Conservation (phyloP, 1,284 basidiomycete species). For the Neotropicomus parvogracilis region DNA sequence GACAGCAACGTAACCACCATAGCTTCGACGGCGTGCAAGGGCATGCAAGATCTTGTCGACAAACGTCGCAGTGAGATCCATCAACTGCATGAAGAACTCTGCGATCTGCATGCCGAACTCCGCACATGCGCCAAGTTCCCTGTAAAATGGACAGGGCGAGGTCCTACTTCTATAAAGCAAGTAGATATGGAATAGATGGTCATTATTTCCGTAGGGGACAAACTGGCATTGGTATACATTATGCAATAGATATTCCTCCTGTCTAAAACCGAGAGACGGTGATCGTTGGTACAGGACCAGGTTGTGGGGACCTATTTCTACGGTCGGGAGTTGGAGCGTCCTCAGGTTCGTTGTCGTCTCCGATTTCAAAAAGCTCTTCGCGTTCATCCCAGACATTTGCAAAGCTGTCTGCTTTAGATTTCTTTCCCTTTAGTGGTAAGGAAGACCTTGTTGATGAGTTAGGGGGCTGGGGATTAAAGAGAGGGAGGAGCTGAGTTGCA, state of each 20-base stretch:
- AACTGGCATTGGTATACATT: constrained; percentile 30
- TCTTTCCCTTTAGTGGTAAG: constrained; percentile 22
- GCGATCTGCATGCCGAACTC: constrained; percentile 43
- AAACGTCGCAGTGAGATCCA: constrained; percentile 43
- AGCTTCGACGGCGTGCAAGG: constrained; percentile 43
- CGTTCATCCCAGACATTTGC: constrained; percentile 74
- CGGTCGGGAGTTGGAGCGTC: constrained; percentile 9
- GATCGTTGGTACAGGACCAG: constrained; percentile 25
- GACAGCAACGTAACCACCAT: constrained; percentile 43
- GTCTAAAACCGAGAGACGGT: constrained; percentile 28
- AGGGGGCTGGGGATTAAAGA: constrained; percentile 32
- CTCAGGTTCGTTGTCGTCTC: constrained; percentile 40
- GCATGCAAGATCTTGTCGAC: constrained; percentile 45
- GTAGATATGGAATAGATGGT: constrained; percentile 19
- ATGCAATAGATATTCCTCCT: constrained; percentile 21
- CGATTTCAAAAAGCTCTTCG: constrained; percentile 73
- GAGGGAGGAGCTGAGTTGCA: constrained; percentile 58
- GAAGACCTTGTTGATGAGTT: constrained; percentile 16
- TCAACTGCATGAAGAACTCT: constrained; percentile 44
- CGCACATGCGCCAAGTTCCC: constrained; percentile 24
- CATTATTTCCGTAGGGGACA: constrained; percentile 2
- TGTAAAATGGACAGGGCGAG: constrained; percentile 6
- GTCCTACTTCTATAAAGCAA: constrained; percentile 1
- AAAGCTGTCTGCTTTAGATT: constrained; percentile 36
- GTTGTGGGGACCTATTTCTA: constrained; percentile 1